phyloP scores from a whole-genome alignment of 225 moss, liverwort and hornwort species.

The Rhytidiadelphus loreus region DNA sequence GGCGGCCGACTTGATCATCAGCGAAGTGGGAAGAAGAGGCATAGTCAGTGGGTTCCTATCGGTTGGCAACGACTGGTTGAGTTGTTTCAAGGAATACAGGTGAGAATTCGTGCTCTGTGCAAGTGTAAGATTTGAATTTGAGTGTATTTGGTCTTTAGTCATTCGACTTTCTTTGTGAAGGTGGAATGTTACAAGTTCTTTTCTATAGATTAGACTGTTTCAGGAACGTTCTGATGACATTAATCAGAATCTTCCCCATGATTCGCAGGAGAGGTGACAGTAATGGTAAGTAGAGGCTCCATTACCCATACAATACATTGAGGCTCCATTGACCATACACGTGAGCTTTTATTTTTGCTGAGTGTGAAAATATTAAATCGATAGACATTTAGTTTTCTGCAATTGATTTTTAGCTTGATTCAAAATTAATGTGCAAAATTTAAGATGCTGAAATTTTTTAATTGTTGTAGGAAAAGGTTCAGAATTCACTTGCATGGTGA shows the following conservation, averaged over 20 bases:
- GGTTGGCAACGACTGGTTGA: slow-evolving; percentile 67
- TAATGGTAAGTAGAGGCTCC: not conserved
- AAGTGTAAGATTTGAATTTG: not conserved
- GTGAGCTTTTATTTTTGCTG: not conserved
- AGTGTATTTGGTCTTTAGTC: not conserved
- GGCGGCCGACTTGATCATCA: not conserved
- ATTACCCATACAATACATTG: not conserved
- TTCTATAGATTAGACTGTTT: not conserved
- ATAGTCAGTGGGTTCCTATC: slow-evolving; percentile 74
- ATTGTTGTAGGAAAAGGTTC: not conserved
- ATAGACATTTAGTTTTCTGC: not conserved
- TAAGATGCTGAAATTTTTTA: not conserved
- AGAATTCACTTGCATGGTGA: not conserved
- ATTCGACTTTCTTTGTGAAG: not conserved
- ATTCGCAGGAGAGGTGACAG: too few species aligned
- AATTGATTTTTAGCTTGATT: not conserved
- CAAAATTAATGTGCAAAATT: not conserved
- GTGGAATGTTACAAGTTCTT: not conserved
- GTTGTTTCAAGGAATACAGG: slow-evolving; percentile 52
- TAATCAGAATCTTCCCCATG: not conserved
- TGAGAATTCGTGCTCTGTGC: not conserved
- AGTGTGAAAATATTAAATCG: not conserved
- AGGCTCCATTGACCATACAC: not conserved
- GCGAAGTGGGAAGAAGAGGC: slow-evolving; percentile 5
- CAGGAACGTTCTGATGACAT: not conserved